Conservation (phyloP, 805 yeast species). For the Kuraishia hungarica region DNA sequence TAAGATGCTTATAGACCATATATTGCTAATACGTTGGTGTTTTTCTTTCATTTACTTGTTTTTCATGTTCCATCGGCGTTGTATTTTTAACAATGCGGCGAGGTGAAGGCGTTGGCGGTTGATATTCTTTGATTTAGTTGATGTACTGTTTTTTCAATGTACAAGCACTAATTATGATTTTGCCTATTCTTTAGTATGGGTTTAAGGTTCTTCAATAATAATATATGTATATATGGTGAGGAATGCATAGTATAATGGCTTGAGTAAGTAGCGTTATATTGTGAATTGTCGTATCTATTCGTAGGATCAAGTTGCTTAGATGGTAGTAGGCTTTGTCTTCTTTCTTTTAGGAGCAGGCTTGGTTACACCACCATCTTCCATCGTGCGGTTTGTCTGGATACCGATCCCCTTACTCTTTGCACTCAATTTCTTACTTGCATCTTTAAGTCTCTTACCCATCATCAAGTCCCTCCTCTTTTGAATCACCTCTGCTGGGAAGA, state of each 20-base stretch:
- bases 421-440: slow-evolving; percentile 45
- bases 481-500: slow-evolving; percentile 53
- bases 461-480: slow-evolving; percentile 35
- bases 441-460: slow-evolving; percentile 52
- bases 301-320: not conserved
- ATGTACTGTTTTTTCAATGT: not conserved
- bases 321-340: not conserved
- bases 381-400: not conserved
- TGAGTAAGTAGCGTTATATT: no score
- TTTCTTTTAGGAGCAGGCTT: not conserved
- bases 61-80: not conserved
- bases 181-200: not conserved
- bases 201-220: not conserved
- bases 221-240: not conserved
- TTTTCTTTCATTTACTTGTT: no score
- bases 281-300: no score
- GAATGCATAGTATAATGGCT: no score
- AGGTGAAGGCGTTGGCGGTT: not conserved
- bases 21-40: no score
- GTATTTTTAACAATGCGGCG: not conserved
- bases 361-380: not conserved
- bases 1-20: not conserved
- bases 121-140: not conserved
- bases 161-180: not conserved
- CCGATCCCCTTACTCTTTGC: slow-evolving; percentile 6